Percentiles rank a stretch among this genome's conserved stretches.
Evolutionary conservation across 176 grass and related monocot species (phyloP).

Genomic region (Puccinellia tenuiflora): DNA sequence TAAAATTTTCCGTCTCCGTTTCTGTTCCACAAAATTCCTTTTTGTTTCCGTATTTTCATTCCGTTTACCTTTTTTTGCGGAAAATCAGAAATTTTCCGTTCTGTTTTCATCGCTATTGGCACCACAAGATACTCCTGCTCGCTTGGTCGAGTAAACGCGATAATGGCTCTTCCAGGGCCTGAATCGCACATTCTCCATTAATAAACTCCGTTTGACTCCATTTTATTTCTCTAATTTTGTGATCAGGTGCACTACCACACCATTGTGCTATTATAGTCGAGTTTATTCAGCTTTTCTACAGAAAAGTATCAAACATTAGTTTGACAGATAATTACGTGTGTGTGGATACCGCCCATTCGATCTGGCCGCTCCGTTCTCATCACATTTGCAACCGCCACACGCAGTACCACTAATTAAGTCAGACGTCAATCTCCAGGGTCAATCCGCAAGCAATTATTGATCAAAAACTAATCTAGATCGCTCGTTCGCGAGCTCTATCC

Average conservation of each 20-base stretch:
- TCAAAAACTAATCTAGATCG: background rate
- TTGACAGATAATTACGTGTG: constrained; percentile 1
- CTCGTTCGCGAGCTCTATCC: constrained; percentile 40
- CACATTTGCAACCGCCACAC: background rate
- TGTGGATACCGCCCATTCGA: background rate
- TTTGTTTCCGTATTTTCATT: no score
- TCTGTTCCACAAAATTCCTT: no score
- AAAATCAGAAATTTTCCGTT: no score
- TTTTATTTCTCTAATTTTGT: background rate
- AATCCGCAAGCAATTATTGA: constrained; percentile 37
- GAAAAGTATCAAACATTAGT: background rate
- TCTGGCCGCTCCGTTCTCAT: background rate
- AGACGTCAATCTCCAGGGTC: constrained; percentile 17
- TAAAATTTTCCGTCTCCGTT: no score
- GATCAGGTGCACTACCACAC: background rate
- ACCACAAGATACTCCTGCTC: background rate
- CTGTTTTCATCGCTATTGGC: background rate
- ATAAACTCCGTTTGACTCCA: background rate
- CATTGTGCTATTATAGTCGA: background rate
- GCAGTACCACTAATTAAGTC: background rate
- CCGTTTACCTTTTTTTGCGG: no score
- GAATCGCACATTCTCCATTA: constrained; percentile 6
- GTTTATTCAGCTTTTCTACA: background rate
- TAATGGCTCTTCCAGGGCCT: constrained; percentile 27
- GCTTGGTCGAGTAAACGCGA: constrained; percentile 19